Evolutionary conservation across 2,329 filamentous ascomycete species (phyloP), one percentile per base, ranked within the genome.

Genomic region (Fusarium tuaranense): DNA sequence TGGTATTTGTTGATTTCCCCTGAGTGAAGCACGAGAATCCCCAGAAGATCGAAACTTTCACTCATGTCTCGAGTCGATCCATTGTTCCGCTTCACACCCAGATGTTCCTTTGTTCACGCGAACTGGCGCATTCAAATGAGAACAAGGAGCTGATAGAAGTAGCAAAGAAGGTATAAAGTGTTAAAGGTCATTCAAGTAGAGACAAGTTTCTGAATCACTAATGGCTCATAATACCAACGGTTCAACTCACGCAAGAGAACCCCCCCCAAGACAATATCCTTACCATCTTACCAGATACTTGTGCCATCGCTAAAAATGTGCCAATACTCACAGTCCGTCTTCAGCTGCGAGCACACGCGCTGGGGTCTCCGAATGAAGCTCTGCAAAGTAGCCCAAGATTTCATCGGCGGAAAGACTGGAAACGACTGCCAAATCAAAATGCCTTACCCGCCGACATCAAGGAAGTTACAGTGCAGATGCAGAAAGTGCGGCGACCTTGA

Each of bases 281-380:
- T 39, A 55, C n/a, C 22, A 36, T 39, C 30, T 39, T 46, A 36
- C 22, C 16, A 30, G 44, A 32, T 14, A 46, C 4, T 20, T 55
- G 27, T 20, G 27, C 12, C 27, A n/a, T n/a, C 53, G 22, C 39
- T 55, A 32, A 57, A 10, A n/a, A 82, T 83, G 82, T 82, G 81
- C 61, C 70, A 62, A 13, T 80, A 81, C 73, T 44, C 69, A 9
- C 76, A 75, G 36, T 72, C 71, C 36, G 34, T 79, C 38, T 82
- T 79, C 61, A 32, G 32, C 34, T 82, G 80, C 75, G 25, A 53
- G 7, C 80, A 82, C 68, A 60, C 74, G 32, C 36, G 65, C 34
- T 80, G 78, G 81, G 78, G 80, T 36, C 68, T 70, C 16, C 70
- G 76, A 25, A 65, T 78, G 27, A 78, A 71, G 60, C 59, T 44